Base-by-base conservation (phyloP, 768 basidiomycete genomes). In the Boletus sp. region DNA sequence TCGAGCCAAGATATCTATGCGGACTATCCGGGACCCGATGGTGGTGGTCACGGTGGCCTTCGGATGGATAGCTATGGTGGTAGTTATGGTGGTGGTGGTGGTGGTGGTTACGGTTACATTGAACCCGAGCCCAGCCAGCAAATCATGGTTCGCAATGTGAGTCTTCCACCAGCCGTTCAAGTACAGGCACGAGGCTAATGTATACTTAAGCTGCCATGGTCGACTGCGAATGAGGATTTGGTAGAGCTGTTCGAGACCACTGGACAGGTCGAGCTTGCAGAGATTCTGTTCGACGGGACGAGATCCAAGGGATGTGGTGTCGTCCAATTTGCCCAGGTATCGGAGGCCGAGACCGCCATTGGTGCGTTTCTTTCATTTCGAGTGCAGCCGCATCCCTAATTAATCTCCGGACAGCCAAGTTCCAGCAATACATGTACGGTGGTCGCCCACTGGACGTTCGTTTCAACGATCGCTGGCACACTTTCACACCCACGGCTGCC, bases 211-310 rank as follows among this genome's bases (percentile, higher is more conserved):
- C 74, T 99, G 17, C 96, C 96, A 1, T 99, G 95, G 95, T 98
- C 96, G 10, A 99, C 96, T 42, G 94, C 96, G 7, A 98, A 99
- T 69, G 96, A 99, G 69, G 96, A 99, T 69, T 76, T 99, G 41
- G 95, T 99, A 21, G 96, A 99, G 73, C 74, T 99, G 19, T 99
- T 99, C 64, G 95, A 98, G 76, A 99, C 96, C 33, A 97, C 95
- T 0, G 96, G 95, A 10, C 88, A 88, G 61, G 96, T 99, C 34
- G 90, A 94, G 65, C 76, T 93, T 33, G 96, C 96, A 3, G 96
- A 99, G 73, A 96, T 98, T 59, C 72, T 99, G 44, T 94, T 89
- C 63, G 95, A 98, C 63, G 90, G 91, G 15, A 85, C 88, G 0
- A 84, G 96, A 51, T 93, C 90, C 46, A 97, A 97, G 71, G 96